phyloP scores from a whole-genome alignment of 768 basidiomycete genomes.

The Russula sp. region DNA sequence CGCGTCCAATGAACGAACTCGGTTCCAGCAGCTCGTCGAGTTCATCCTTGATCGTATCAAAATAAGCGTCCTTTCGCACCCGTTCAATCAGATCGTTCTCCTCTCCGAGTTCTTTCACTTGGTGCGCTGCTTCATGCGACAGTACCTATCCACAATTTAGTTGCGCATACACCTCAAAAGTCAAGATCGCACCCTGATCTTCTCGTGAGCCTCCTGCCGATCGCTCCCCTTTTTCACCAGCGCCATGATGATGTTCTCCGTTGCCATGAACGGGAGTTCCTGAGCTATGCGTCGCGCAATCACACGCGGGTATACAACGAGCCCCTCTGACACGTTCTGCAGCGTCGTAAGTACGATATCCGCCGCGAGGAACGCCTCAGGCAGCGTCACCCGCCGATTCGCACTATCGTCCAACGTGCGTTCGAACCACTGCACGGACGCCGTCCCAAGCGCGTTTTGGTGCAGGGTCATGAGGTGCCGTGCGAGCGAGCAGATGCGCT shows the following conservation, averaged over 20 bases:
- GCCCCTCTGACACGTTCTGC: conserved; percentile 94
- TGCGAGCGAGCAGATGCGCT: conserved; percentile 95
- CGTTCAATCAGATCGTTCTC: conserved; percentile 96
- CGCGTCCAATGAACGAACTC: conserved; percentile 85
- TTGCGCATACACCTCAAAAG: conserved; percentile 11
- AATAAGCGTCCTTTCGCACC: conserved; percentile 77
- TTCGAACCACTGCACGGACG: conserved; percentile 97
- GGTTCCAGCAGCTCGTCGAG: conserved; percentile 82
- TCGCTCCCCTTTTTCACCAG: conserved; percentile 94
- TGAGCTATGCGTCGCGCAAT: conserved; percentile 89
- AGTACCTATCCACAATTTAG: conserved; percentile 53
- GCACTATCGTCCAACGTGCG: conserved; percentile 97
- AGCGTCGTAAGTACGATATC: conserved; percentile 95
- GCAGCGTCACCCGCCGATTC: conserved; percentile 93
- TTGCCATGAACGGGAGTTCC: conserved; percentile 99
- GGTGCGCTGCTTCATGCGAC: conserved; percentile 90
- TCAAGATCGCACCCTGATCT: conserved; percentile 62
- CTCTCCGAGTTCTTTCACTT: conserved; percentile 91
- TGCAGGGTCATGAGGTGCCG: conserved; percentile 94
- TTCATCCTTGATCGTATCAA: conserved; percentile 78
- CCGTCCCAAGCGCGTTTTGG: conserved; percentile 94
- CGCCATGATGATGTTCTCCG: conserved; percentile 99
- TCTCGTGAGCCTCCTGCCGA: conserved; percentile 95
- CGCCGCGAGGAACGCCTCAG: conserved; percentile 94
- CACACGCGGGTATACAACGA: conserved; percentile 99